A percentile compares a stretch with the other conserved stretches of the same genome.
Evolutionary conservation across 2,329 filamentous ascomycete genomes (phyloP).

Genomic region (Xylaria digitata): DNA sequence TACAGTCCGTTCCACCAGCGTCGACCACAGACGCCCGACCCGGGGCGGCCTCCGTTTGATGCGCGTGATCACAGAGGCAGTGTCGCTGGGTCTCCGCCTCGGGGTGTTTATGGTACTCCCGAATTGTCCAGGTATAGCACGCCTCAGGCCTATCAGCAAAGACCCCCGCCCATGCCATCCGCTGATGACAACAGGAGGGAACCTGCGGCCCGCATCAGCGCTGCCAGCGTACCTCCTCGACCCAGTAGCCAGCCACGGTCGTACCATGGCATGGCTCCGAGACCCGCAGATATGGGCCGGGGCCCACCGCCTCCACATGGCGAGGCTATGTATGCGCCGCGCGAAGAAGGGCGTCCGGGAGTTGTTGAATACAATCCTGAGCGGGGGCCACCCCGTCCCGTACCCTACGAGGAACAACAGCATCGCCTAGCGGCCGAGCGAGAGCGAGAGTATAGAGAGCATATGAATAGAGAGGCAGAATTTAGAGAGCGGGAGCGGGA

Average conservation of each 20-base stretch:
- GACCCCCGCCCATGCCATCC: conserved; percentile 59
- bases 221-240: conserved; percentile 57
- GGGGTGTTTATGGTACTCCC: conserved; percentile 64
- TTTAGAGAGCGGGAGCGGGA: conserved; percentile 62
- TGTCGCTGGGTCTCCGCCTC: conserved; percentile 60
- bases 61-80: conserved; percentile 55
- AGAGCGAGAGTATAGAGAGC: conserved; percentile 51
- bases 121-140: conserved; percentile 70
- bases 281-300: conserved; percentile 61
- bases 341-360: conserved; percentile 59
- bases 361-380: conserved; percentile 66
- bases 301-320: conserved; percentile 46
- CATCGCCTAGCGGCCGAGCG: conserved; percentile 63
- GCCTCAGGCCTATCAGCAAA: conserved; percentile 65
- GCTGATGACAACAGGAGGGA: conserved; percentile 61
- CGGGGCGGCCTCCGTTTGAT: conserved; percentile 65
- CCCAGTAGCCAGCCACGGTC: conserved; percentile 65
- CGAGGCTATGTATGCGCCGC: conserved; percentile 59
- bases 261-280: conserved; percentile 58
- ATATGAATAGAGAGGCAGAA: conserved; percentile 54
- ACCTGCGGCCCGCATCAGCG: conserved; percentile 47
- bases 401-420: conserved; percentile 67
- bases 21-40: conserved; percentile 79
- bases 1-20: conserved; percentile 65
- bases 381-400: conserved; percentile 55